Evolutionary conservation across 106 monocot genomes (phyloP), one percentile per base, ranked within the genome.

Genomic region (Allium fistulosum): DNA sequence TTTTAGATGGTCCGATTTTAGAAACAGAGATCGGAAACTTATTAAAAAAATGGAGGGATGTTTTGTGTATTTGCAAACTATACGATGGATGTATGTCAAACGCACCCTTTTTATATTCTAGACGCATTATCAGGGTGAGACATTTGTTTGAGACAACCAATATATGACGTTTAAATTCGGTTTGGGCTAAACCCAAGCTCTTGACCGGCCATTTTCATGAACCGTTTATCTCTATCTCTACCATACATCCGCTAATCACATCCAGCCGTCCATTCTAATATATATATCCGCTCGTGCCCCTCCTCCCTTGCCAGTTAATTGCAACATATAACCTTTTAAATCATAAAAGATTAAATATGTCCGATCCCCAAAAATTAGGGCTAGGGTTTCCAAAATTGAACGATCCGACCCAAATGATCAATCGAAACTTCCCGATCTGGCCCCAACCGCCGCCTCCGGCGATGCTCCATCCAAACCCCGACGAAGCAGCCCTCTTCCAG

Each of bases 391-490:
- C 51, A 17, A 4, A 66, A 50, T 59, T 50, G 66, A 66, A 66
- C 66, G 66, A 66, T 66, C 51, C 49, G 1, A 51, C 26, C 26
- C 66, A 50, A 51, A 66, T 66, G 66, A 66, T 66, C 50, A 51
- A 51, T 55, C 80, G 78, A 48, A 76, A 70, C 59, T 83, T 71
- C 65, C 74, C 77, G 60, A 76, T 90, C 71, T 90, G 87, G 87
- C 72, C 71, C 47, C 72, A 77, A 51, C 75, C 66, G 15, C 78
- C 69, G 22, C 81, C 73, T 64, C 62, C 71, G 60, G 53, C 53
- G 60, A 18, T 28, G 10, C 60, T 37, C 26, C 26, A 56, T 9
- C 26, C 69, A 50, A 61, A 0, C 37, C 37, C 60, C 70, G 82
- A 83, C 52, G 82, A 87, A 16, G 69, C 68, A 49, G 77, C 82